phyloP scores from a whole-genome alignment of 2,329 filamentous ascomycete genomes.

The Pseudogymnoascus sp. region DNA sequence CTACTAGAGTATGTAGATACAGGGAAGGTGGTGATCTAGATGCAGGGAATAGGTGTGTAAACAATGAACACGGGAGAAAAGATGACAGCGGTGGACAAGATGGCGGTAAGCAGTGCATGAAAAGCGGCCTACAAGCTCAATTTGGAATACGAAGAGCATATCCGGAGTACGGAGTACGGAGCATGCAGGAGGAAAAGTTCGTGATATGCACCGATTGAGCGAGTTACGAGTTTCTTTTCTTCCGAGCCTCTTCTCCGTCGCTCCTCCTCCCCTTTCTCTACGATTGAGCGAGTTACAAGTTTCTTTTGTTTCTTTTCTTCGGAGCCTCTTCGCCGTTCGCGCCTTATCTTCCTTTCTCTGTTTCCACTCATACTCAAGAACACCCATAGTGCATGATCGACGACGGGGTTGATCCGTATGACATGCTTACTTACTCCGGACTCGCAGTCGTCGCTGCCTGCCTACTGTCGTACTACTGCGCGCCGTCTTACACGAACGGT shows the following conservation, averaged over 20 bases:
- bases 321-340: too few relatives aligned
- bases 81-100: background rate
- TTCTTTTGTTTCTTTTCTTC: too few relatives aligned
- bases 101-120: background rate
- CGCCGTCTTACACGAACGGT: background rate
- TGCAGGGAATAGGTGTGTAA: background rate
- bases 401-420: background rate
- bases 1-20: background rate
- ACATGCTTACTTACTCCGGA: background rate
- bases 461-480: background rate
- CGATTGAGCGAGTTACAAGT: too few relatives aligned
- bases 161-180: background rate
- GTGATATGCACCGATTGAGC: constrained; percentile 6
- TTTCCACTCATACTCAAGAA: background rate
- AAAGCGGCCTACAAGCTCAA: background rate
- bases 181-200: background rate
- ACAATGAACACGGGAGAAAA: background rate
- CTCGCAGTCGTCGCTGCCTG: background rate
- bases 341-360: background rate
- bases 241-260: background rate
- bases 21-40: background rate
- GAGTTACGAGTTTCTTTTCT: background rate
- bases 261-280: background rate
- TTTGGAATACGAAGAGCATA: constrained; percentile 2
- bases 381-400: background rate